Conservation (phyloP, 2,329 filamentous ascomycete species). For the Pezicula neosporulosa region DNA sequence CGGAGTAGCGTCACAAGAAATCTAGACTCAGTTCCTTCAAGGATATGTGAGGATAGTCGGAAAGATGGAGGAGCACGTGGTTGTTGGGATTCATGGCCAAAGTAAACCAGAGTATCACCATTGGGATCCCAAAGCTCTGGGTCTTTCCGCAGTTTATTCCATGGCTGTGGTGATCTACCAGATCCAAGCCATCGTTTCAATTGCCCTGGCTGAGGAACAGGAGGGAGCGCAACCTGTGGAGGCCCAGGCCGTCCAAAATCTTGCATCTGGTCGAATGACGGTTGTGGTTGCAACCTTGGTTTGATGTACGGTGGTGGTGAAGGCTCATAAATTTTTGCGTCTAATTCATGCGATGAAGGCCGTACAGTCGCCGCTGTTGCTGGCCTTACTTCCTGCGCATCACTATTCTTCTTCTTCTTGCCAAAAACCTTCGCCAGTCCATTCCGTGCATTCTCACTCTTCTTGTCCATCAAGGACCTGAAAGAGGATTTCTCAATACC, state of each 20-base stretch:
- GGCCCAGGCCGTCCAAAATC: slow-evolving; percentile 21
- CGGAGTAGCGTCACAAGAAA: slow-evolving; percentile 50
- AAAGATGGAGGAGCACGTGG: slow-evolving; percentile 48
- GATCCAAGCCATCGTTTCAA: slow-evolving; percentile 52
- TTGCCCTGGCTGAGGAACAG: slow-evolving; percentile 36
- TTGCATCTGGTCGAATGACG: slow-evolving; percentile 1
- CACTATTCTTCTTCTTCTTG: slow-evolving; percentile 40
- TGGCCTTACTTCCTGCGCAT: slow-evolving; percentile 7
- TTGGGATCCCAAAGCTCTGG: slow-evolving; percentile 59
- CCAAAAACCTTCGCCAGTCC: slow-evolving; percentile 51
- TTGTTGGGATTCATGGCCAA: slow-evolving; percentile 42
- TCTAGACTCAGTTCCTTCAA: slow-evolving; percentile 54
- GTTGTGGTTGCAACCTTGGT: neutral
- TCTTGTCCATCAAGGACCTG: slow-evolving; percentile 49
- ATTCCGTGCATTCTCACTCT: slow-evolving; percentile 50
- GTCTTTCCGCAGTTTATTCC: slow-evolving; percentile 57
- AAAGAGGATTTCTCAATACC: slow-evolving; percentile 54
- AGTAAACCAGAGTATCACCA: slow-evolving; percentile 56
- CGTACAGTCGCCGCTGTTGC: slow-evolving; percentile 8
- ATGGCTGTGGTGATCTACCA: slow-evolving; percentile 44
- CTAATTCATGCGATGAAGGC: slow-evolving; percentile 11
- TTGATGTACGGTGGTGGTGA: slow-evolving; percentile 1
- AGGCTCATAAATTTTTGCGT: slow-evolving; percentile 9
- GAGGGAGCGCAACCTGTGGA: slow-evolving; percentile 39
- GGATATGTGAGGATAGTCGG: slow-evolving; percentile 53